Base-by-base conservation (phyloP, 169 alveolate genomes). In the Eimeria necatrix region DNA sequence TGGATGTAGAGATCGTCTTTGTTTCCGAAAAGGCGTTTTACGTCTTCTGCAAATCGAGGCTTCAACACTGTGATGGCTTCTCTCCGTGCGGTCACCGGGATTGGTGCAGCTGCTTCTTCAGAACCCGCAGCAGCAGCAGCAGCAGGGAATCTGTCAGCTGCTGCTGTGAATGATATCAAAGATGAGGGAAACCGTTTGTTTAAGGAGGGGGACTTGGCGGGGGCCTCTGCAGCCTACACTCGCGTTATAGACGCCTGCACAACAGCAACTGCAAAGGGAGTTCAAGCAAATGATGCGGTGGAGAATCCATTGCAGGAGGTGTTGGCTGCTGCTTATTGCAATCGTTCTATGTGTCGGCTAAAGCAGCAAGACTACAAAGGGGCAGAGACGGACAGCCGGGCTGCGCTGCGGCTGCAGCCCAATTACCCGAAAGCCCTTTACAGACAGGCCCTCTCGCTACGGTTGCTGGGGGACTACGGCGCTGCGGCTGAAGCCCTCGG, bases 271-370 rank as follows among this genome's bases (percentile, higher is more conserved):
- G 46, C 10, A 76, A 20, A 6, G 24, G 64, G 5, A 76, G 61
- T 6, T 16, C 6, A 5, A 76, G 61, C 64, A 0, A 60, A 41
- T 9, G 59, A 56, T 14, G 32, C 87, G 2, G 16, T 60, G 14
- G 61, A 0, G 32, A 51, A 20, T 20, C 18, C 59, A 20, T 10
- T 46, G 59, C 12, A 48, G 87, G 61, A 24, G 8, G 61, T 76
- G 20, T 60, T 76, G 51, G 87, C 87, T 46, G 87, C 87, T 12
- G 87, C 87, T 1, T 76, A 76, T 18, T 76, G 87, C 61, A 76
- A 76, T 26, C 59, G 87, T 46, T 32, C 87, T 14, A 76, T 76
- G 87, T 76, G 87, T 18, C 59, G 87, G 12, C 3, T 76, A 24
- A 76, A 76, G 87, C 87, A 76, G 87, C 87, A 76, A 49, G 87